Evolutionary conservation across 2,329 filamentous ascomycete species (phyloP).

Genomic region (Celoporthe dispersa): DNA sequence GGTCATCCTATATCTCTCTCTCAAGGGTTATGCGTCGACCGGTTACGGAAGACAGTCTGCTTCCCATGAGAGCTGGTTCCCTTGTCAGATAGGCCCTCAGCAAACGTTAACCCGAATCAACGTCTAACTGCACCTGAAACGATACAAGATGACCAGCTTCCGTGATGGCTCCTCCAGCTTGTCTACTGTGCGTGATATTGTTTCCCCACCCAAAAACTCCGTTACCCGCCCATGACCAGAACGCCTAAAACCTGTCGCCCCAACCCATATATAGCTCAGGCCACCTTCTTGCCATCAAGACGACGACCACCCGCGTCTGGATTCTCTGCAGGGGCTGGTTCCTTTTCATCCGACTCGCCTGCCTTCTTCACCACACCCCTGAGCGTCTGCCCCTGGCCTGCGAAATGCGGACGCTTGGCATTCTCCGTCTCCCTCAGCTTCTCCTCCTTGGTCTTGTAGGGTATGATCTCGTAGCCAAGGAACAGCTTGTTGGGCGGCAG

Average conservation of each 20-base stretch:
- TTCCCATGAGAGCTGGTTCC: background rate
- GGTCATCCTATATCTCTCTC: background rate
- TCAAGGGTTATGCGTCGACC: background rate
- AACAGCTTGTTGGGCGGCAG: constrained; percentile 90
- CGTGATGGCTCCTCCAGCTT: too few relatives aligned
- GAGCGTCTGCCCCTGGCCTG: constrained; percentile 83
- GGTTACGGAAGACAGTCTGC: background rate
- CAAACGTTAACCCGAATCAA: background rate
- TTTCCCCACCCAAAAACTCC: constrained; percentile 11
- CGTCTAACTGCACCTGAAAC: constrained; percentile 10
- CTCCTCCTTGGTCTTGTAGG: constrained; percentile 78
- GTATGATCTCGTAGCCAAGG: constrained; percentile 93
- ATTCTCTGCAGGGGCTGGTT: constrained; percentile 53
- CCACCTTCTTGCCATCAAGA: constrained; percentile 28
- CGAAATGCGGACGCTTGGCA: constrained; percentile 74
- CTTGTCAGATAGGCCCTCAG: background rate
- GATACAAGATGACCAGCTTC: too few relatives aligned
- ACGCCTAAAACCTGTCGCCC: constrained; percentile 15
- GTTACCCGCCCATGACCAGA: constrained; percentile 15
- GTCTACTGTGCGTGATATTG: background rate
- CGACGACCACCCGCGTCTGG: constrained; percentile 24
- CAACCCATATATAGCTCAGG: constrained; percentile 1
- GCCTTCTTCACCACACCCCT: constrained; percentile 74
- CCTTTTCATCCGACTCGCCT: constrained; percentile 54
- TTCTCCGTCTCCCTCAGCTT: constrained; percentile 69